These are phyloP conservation scores for Anaeramoeba flamelloides DNA, from an alignment of 78 protist genomes.

Conservation along the genomic window DNA sequence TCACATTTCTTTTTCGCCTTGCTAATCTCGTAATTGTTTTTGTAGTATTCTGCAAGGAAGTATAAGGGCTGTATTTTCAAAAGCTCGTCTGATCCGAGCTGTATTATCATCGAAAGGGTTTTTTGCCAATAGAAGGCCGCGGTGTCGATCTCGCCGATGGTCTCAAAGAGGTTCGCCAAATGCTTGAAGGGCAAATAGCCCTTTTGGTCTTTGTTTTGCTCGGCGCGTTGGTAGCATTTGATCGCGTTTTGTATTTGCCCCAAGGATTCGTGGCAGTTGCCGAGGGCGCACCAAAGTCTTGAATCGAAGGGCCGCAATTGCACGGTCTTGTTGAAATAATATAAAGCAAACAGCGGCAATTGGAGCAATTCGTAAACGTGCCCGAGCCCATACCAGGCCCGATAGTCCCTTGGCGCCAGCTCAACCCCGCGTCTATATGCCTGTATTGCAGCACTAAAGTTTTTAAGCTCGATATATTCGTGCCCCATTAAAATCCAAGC, in stretches of 20 bases:
- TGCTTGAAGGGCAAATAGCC: background rate
- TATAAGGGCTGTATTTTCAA: background rate
- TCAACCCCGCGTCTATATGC: slow-evolving; percentile 59
- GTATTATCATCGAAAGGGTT: background rate
- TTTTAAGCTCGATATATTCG: slow-evolving; percentile 69
- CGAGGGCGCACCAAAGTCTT: background rate
- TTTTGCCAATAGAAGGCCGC: background rate
- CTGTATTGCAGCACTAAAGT: slow-evolving; percentile 62
- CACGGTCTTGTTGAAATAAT: slow-evolving; percentile 35
- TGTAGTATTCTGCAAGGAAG: background rate
- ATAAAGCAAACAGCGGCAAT: slow-evolving; percentile 54
- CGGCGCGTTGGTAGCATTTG: background rate
- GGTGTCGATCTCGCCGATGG: background rate
- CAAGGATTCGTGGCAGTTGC: background rate
- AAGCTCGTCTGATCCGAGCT: background rate
- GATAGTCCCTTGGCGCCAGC: slow-evolving; percentile 59
- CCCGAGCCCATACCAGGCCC: slow-evolving; percentile 80
- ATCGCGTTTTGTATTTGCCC: background rate
- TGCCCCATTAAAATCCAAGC: slow-evolving; percentile 95
- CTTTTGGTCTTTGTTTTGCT: background rate
- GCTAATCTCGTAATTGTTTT: background rate
- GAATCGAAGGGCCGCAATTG: background rate
- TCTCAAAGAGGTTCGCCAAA: background rate
- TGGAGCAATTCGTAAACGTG: slow-evolving; percentile 76
- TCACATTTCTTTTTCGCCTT: background rate